Percentiles rank a stretch among this genome's conserved stretches.
Conservation (phyloP, 2,329 filamentous ascomycete species). For the Arthroderma sp. region DNA sequence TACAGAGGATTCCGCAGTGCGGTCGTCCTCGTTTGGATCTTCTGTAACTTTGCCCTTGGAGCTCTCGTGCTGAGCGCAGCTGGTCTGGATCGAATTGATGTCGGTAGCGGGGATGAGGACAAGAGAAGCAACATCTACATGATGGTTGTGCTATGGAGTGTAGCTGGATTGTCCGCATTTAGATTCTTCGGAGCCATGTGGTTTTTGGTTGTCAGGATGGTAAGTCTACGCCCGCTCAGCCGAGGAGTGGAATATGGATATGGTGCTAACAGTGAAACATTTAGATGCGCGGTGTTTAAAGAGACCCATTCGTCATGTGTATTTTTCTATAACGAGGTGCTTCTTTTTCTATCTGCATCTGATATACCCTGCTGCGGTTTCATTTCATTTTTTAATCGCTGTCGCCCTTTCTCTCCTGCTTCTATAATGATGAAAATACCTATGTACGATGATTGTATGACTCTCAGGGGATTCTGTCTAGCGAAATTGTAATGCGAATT, state of each 20-base stretch:
- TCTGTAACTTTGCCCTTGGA: constrained; percentile 79
- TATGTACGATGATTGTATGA: too few relatives aligned
- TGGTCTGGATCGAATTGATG: constrained; percentile 57
- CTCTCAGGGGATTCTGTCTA: too few relatives aligned
- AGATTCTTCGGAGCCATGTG: constrained; percentile 79
- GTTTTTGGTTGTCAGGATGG: constrained; percentile 84
- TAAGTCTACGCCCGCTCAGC: constrained; percentile 36
- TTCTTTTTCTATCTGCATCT: too few relatives aligned
- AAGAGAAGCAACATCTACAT: constrained; percentile 67
- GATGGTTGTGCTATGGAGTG: constrained; percentile 75
- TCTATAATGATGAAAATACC: too few relatives aligned
- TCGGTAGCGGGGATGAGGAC: constrained; percentile 32
- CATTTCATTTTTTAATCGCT: too few relatives aligned
- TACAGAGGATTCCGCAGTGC: constrained; percentile 91
- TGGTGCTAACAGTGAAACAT: too few relatives aligned
- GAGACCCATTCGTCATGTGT: too few relatives aligned
- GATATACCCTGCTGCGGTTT: too few relatives aligned
- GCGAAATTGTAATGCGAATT: too few relatives aligned
- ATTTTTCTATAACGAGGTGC: too few relatives aligned
- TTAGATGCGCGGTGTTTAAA: too few relatives aligned
- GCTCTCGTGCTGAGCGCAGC: constrained; percentile 78
- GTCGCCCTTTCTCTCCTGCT: too few relatives aligned
- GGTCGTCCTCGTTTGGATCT: constrained; percentile 91
- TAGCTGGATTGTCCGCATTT: constrained; percentile 70
- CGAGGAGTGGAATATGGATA: neutral